phyloP scores from a whole-genome alignment of 257 asterid species.

The Ajuga chamaepitys region DNA sequence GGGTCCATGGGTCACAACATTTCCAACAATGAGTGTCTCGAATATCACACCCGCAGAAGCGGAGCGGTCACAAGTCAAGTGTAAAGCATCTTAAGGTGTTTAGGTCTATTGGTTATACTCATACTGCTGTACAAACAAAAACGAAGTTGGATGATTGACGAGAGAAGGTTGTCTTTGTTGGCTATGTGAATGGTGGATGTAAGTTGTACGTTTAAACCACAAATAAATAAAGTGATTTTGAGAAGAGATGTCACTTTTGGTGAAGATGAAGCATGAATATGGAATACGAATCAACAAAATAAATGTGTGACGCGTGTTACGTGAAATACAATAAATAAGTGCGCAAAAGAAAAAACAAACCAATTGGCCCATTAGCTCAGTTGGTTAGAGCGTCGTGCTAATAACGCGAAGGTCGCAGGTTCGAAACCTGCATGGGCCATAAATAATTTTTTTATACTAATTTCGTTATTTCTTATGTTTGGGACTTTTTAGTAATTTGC shows the following conservation, averaged over 20 bases:
- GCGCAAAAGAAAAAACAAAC: no score
- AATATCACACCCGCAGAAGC: neutral
- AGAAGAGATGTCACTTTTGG: neutral
- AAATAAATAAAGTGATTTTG: neutral
- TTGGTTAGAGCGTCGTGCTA: constrained; percentile 61
- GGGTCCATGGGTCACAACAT: no score
- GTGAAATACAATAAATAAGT: no score
- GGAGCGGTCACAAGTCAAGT: constrained; percentile 15
- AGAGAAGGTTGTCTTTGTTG: neutral
- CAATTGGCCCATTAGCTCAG: constrained; percentile 50
- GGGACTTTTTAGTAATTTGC: no score
- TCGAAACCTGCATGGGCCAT: constrained; percentile 59
- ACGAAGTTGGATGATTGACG: no score
- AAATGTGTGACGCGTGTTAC: no score
- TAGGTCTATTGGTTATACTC: no score
- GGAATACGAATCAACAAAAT: neutral
- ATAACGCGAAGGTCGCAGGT: constrained; percentile 53
- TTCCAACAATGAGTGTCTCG: neutral
- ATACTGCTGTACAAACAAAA: no score
- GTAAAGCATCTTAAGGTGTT: constrained; percentile 15
- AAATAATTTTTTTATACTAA: neutral
- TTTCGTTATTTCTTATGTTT: no score
- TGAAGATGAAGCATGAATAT: neutral
- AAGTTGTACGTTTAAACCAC: constrained; percentile 7
- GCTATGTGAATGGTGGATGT: constrained; percentile 5